Evolutionary conservation across 176 grass and related monocot genomes (phyloP).

Genomic region (Urochloa ruziziensis): DNA sequence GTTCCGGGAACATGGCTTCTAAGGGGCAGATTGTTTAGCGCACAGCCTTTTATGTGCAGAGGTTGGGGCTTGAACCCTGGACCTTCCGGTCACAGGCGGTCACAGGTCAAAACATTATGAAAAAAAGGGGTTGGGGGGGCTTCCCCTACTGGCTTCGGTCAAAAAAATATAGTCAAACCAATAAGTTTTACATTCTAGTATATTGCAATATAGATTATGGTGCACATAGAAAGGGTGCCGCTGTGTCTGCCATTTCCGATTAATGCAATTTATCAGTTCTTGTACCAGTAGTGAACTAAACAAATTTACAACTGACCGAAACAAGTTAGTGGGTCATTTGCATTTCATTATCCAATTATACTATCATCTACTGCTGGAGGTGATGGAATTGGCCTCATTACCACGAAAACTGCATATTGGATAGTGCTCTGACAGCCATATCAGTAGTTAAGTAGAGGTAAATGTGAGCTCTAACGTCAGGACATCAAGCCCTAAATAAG

Average conservation of each 20-base stretch:
- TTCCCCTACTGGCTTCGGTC: too few relatives aligned
- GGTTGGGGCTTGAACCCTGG: too few relatives aligned
- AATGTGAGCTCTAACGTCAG: neutral
- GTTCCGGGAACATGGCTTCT: too few relatives aligned
- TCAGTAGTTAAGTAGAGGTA: neutral
- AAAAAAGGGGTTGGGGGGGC: too few relatives aligned
- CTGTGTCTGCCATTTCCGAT: neutral
- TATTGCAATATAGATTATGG: neutral
- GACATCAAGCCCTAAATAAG: neutral
- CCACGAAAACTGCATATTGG: neutral
- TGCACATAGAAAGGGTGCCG: neutral
- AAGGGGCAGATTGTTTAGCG: too few relatives aligned
- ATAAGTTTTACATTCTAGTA: neutral
- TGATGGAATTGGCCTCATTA: neutral
- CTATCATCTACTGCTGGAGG: neutral
- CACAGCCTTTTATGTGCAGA: too few relatives aligned
- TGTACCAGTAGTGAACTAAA: neutral
- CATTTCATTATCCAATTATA: slow-evolving; percentile 5
- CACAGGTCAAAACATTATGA: too few relatives aligned
- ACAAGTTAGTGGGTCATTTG: neutral
- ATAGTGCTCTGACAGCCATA: neutral
- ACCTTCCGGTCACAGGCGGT: too few relatives aligned
- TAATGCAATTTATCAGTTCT: neutral
- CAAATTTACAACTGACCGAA: neutral
- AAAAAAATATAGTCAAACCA: too few relatives aligned